Evolutionary conservation across 805 yeast species (phyloP).

Genomic region (Yamadazyma tumulicola): DNA sequence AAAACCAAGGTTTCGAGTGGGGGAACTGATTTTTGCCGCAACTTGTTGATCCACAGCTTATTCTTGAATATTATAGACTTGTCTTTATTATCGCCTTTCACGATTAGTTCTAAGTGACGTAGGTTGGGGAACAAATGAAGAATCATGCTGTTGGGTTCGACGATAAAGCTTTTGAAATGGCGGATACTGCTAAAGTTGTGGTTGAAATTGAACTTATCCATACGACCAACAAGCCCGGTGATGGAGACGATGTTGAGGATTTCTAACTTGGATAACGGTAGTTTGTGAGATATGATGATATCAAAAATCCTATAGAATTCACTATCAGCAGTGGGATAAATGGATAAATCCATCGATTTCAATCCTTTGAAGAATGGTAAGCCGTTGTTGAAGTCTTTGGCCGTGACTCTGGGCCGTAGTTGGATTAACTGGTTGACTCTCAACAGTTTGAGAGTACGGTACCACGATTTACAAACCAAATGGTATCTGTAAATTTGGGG

Average conservation of each 20-base stretch:
- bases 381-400: conserved; percentile 29
- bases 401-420: conserved; percentile 23
- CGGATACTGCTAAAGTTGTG: conserved; percentile 18
- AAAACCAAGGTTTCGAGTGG: conserved; percentile 18
- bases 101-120: conserved; percentile 6
- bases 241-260: conserved; percentile 24
- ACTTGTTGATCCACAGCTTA: conserved; percentile 1
- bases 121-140: conserved; percentile 8
- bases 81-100: not conserved
- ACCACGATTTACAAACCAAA: conserved; percentile 34
- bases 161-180: conserved; percentile 17
- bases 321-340: conserved; percentile 19
- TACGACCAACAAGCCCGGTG: conserved; percentile 20
- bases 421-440: conserved; percentile 19
- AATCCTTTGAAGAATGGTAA: conserved; percentile 24
- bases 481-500: conserved; percentile 24
- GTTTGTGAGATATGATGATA: conserved; percentile 19
- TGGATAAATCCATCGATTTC: conserved; percentile 16
- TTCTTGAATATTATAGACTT: not conserved
- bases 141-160: not conserved
- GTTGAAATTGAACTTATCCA: conserved; percentile 26
- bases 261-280: conserved; percentile 23
- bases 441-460: conserved; percentile 20
- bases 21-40: not conserved
- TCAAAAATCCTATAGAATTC: conserved; percentile 29